phyloP scores from a whole-genome alignment of 2,329 filamentous ascomycete genomes.

The Diaporthe sp. region DNA sequence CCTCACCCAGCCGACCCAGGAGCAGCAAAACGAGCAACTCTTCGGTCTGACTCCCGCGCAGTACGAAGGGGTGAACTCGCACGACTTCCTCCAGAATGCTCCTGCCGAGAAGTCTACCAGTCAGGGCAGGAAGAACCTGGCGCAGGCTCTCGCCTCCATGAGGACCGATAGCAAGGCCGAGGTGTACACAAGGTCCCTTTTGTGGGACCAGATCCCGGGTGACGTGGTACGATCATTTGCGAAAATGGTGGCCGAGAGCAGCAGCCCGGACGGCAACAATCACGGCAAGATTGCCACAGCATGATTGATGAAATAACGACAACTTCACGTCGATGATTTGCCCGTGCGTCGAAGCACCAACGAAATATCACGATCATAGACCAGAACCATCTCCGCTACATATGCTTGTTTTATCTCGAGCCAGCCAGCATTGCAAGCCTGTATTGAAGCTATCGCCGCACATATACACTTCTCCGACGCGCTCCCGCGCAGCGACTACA shows the following conservation, averaged over 20 bases:
- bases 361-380: constrained; percentile 43
- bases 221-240: constrained; percentile 95
- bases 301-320: constrained; percentile 52
- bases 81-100: constrained; percentile 76
- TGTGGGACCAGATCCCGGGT: constrained; percentile 93
- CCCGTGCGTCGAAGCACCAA: constrained; percentile 38
- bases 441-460: constrained; percentile 42
- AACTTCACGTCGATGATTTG: constrained; percentile 42
- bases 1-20: constrained; percentile 81
- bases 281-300: constrained; percentile 47
- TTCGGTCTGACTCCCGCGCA: constrained; percentile 89
- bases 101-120: constrained; percentile 67
- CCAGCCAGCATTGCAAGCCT: constrained; percentile 36
- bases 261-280: constrained; percentile 57
- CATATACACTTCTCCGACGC: constrained; percentile 42
- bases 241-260: constrained; percentile 87
- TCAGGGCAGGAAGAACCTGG: constrained; percentile 80
- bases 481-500: constrained; percentile 44
- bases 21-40: constrained; percentile 89
- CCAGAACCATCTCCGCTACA: constrained; percentile 38
- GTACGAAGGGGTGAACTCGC: constrained; percentile 86
- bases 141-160: constrained; percentile 85
- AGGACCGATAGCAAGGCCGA: constrained; percentile 83
- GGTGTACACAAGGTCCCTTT: constrained; percentile 90
- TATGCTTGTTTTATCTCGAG: constrained; percentile 44